A percentile compares a stretch with the other conserved stretches of the same genome.
These are phyloP conservation scores for Globisporangium nunn DNA, from an alignment of 352 stramenopile species.

Conservation along the genomic window DNA sequence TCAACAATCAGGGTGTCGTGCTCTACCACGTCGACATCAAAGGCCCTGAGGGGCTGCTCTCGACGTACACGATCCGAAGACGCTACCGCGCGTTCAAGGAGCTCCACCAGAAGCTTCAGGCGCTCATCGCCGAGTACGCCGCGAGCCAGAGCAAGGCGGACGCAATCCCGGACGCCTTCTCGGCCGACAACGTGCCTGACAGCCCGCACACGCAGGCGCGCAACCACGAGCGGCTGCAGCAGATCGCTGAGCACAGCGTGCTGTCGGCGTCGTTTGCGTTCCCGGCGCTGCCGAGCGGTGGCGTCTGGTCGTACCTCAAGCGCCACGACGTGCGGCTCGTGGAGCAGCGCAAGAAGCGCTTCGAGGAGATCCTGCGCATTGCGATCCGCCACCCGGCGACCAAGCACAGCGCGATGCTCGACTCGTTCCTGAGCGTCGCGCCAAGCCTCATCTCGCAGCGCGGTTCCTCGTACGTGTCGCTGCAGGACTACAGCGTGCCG, in stretches of 20 bases:
- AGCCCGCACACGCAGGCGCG: conserved; percentile 23
- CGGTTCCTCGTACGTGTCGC: conserved; percentile 76
- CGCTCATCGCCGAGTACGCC: conserved; percentile 37
- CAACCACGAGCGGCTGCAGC: conserved; percentile 17
- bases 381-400: conserved; percentile 73
- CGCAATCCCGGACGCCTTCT: conserved; percentile 18
- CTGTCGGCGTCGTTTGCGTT: conserved; percentile 30
- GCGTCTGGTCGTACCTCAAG: conserved; percentile 79
- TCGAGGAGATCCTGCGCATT: conserved; percentile 77
- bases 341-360: conserved; percentile 72
- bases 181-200: conserved; percentile 14
- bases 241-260: conserved; percentile 21
- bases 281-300: conserved; percentile 49
- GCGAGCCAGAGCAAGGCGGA: conserved; percentile 1
- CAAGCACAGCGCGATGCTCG: conserved; percentile 48
- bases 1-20: conserved; percentile 51
- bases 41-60: conserved; percentile 60
- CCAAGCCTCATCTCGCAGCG: conserved; percentile 44
- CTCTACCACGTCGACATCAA: conserved; percentile 89
- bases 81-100: conserved; percentile 79
- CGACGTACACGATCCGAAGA: conserved; percentile 80
- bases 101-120: conserved; percentile 57
- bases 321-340: conserved; percentile 73
- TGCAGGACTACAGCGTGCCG: conserved; percentile 69
- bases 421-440: conserved; percentile 57